Base-by-base conservation (phyloP, 2,329 filamentous ascomycete genomes). In the Phialocephala subalpina region DNA sequence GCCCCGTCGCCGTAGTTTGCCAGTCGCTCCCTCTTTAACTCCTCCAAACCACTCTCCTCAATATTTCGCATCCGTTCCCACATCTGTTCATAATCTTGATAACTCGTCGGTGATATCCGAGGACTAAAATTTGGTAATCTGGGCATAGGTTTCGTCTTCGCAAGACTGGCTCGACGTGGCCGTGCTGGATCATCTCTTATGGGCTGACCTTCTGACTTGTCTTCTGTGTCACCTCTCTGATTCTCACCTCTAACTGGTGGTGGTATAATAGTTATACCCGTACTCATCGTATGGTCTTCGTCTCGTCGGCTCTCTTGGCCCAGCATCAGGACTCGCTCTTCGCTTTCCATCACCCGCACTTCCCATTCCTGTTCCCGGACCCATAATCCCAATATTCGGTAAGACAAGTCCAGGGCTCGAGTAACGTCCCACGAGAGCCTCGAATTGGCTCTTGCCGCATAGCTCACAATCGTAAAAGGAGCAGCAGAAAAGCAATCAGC, bases 311-410 rank as follows among this genome's bases (percentile, higher is more conserved):
- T 87, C 84, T 55, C 82, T 78, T 11, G 77, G 76, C 47, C 78
- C 75, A 58, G 78, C 75, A 18, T 86, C 83, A 2, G 81, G 81
- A 67, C 86, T 89, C 35, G 83, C 82, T 69, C 83, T 80, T 67
- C 86, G 80, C 75, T 89, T 89, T 1, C 79, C 77, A 5, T 82
- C 79, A 27, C 70, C 67, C 27, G 64, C 62, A 58, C 36, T 58
- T 22, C 63, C 64, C 55, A 57, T 57, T 22, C 45, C 45, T 18
- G 49, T 12, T 14, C 49, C 49, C 11, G 29, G 55, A 29, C 64
- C 67, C 62, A 73, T 69, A 62, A 67, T 72, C 16, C 69, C 71
- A 59, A 76, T 71, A n/a, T 72, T 65, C 18, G 73, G 73, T 27
- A 82, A 75, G 52, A 78, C 75, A 14, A 79, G 78, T 1, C 80